A percentile compares a stretch with the other conserved stretches of the same genome.
These are phyloP conservation scores for Aureobasidium vineae DNA, from an alignment of 2,329 filamentous ascomycete genomes.

Conservation along the genomic window DNA sequence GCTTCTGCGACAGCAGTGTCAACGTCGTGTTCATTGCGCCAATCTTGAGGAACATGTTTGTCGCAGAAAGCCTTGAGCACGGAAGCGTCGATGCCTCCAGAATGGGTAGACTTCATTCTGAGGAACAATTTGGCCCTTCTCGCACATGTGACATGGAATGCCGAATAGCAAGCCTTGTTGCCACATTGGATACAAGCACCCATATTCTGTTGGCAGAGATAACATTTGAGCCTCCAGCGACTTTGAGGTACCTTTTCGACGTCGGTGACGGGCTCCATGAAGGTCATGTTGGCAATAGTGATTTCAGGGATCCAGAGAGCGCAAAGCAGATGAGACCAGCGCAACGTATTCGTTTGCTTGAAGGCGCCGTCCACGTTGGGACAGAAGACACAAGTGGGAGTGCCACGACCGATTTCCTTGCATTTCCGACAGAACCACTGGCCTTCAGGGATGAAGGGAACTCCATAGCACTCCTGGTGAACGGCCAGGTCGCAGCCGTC, in stretches of 20 bases:
- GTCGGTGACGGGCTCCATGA: conserved; percentile 98
- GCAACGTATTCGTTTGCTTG: conserved; percentile 94
- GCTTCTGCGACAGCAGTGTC: conserved; percentile 76
- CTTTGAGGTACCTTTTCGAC: conserved; percentile 96
- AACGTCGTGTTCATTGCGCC: conserved; percentile 81
- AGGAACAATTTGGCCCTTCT: conserved; percentile 82
- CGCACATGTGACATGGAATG: conserved; percentile 96
- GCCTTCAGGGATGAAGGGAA: conserved; percentile 96
- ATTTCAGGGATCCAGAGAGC: conserved; percentile 99
- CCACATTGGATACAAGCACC: conserved; percentile 97
- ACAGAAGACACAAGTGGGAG: conserved; percentile 96
- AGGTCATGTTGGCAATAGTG: conserved; percentile 88
- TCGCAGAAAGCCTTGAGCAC: conserved; percentile 94
- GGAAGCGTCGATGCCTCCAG: conserved; percentile 73
- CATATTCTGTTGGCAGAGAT: conserved; percentile 97
- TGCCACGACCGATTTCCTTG: conserved; percentile 87
- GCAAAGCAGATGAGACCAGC: conserved; percentile 95
- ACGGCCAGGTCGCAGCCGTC: conserved; percentile 97
- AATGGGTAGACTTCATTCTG: conserved; percentile 93
- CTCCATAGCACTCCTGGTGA: conserved; percentile 97
- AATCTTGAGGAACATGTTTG: conserved; percentile 87
- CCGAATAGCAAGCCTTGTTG: conserved; percentile 95
- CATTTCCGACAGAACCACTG: conserved; percentile 98
- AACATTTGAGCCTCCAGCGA: conserved; percentile 90
- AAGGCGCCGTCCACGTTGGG: conserved; percentile 97